phyloP scores from a whole-genome alignment of 345 rosid species.

The Isatis tinctoria region DNA sequence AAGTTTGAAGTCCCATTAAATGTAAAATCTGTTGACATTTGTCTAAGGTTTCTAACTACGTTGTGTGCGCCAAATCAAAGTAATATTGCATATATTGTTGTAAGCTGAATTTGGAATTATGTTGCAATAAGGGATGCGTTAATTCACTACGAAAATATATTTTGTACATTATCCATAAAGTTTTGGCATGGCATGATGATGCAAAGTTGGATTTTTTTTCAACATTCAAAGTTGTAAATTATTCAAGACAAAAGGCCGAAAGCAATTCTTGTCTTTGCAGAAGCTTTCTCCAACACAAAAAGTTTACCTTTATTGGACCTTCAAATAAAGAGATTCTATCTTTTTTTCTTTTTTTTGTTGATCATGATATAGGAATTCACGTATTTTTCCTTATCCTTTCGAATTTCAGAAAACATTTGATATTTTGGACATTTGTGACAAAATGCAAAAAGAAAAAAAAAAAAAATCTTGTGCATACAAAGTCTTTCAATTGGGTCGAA shows the following conservation, averaged over 20 bases:
- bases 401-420: no score
- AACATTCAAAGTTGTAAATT: conserved; percentile 4
- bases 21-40: neutral
- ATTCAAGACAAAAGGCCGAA: conserved; percentile 34
- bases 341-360: neutral
- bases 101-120: neutral
- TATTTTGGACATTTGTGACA: neutral
- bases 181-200: neutral
- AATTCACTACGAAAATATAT: neutral
- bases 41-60: neutral
- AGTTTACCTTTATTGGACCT: conserved; percentile 10
- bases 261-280: conserved; percentile 26
- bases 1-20: neutral
- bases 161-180: neutral
- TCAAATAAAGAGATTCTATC: conserved; percentile 1
- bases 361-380: neutral
- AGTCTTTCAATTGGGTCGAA: neutral
- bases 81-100: neutral
- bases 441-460: no score
- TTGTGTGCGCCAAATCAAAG: neutral
- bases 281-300: conserved; percentile 27
- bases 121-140: neutral
- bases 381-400: neutral
- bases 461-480: no score
- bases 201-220: neutral